Base-by-base conservation (phyloP, 2,329 filamentous ascomycete species). In the Verticillium nonalfalfae region DNA sequence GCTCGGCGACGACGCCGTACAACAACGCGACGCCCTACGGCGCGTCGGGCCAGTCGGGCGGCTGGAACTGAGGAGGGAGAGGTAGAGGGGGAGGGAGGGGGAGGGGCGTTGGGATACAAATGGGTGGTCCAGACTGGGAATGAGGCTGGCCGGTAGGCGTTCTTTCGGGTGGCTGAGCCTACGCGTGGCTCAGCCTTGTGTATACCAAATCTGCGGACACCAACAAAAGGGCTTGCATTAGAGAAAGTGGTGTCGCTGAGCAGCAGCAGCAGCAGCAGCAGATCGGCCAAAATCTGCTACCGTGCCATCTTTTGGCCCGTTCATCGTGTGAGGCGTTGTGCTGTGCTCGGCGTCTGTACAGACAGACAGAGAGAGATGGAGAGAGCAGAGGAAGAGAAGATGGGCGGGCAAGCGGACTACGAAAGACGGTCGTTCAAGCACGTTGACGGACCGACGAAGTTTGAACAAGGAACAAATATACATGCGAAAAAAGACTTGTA, bases 1-100 rank as follows among this genome's bases (percentile, higher is more conserved):
- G 73, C 58, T 83, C 76, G 55, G 77, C 77, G 10, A 78, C 77
- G 3, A 81, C 79, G 11, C 78, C 79, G 1, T 81, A 79, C 61
- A 71, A 73, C 6, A 74, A 71, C 15, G 69, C 73, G 7, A 79
- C 76, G 4, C 76, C 78, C 1, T 81, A 81, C 57, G 82, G 82
- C 14, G 77, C 79, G 45, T 81, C 82, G 15, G 81, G 81, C n/a
- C 75, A 79, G 62, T 75, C 74, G 2, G 45, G 33, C 55, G 77
- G 79, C 38, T 84, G 81, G 81, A 79, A 77, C 70, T 80, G 66
- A 70, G 63, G 59, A 62, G 58, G 61, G 26, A 31, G 26, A 31
- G 26, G 5, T 1, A 31, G 26, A 31, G 26, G 26, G 2, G 3
- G 26, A 4, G 26, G 5, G 4, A 31, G 26, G 5, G 26, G 26